Percentiles rank a stretch among this genome's conserved stretches.
Conservation (phyloP, 306 rosid genomes). For the Herpetospermum pedunculosum region DNA sequence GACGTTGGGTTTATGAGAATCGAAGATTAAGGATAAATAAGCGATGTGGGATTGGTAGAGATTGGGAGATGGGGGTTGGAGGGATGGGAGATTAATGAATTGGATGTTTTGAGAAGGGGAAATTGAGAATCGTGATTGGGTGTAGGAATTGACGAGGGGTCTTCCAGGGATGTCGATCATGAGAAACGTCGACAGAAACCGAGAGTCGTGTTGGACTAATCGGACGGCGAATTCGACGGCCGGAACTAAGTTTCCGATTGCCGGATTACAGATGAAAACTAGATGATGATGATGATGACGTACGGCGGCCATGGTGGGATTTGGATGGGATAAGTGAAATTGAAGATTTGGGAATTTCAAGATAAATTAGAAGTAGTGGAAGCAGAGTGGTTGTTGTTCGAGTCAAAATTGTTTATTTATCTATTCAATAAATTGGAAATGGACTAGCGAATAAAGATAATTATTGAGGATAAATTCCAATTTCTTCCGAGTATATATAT, state of each 20-base stretch:
- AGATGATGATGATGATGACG: conserved; percentile 23
- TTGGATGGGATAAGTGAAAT: background rate
- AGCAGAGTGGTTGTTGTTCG: background rate
- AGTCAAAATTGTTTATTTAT: no score
- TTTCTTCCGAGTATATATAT: no score
- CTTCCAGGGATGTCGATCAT: conserved; percentile 1
- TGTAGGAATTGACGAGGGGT: background rate
- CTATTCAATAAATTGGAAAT: no score
- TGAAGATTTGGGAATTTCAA: no score
- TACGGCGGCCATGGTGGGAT: background rate
- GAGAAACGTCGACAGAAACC: conserved; percentile 29
- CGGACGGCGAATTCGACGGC: conserved; percentile 41
- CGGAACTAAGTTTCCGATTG: conserved; percentile 44
- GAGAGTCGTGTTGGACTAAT: conserved; percentile 28
- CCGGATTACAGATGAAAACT: conserved; percentile 38
- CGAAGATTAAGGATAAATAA: background rate
- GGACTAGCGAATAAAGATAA: no score
- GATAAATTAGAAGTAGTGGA: no score
- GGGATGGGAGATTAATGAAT: background rate
- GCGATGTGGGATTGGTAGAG: background rate
- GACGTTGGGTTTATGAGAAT: background rate
- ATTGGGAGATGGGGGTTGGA: background rate
- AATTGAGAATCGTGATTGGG: background rate
- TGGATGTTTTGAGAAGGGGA: background rate
- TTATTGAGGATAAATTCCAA: no score